A percentile compares a stretch with the other conserved stretches of the same genome.
Conservation (phyloP, 768 basidiomycete genomes). For the Pisolithus sp. region DNA sequence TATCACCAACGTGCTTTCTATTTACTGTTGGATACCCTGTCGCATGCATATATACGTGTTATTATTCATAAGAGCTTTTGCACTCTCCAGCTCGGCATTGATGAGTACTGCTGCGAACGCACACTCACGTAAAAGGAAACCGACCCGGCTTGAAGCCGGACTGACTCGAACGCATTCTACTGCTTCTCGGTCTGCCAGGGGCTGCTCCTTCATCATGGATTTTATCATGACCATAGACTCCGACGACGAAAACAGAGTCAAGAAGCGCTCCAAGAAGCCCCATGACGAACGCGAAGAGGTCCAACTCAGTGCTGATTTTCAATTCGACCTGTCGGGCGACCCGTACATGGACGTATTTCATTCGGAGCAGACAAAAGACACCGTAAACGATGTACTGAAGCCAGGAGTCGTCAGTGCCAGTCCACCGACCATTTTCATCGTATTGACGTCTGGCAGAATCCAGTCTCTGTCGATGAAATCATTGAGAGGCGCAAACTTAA, state of each 20-base stretch:
- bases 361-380: slow-evolving; percentile 41
- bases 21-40: slow-evolving; percentile 30
- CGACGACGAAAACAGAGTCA: slow-evolving; percentile 52
- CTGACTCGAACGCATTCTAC: too few species aligned
- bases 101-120: too few species aligned
- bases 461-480: slow-evolving; percentile 89
- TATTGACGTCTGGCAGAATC: slow-evolving; percentile 37
- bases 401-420: slow-evolving; percentile 19
- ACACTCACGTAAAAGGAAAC: too few species aligned
- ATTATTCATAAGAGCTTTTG: slow-evolving; percentile 1
- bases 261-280: slow-evolving; percentile 16
- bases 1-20: slow-evolving; percentile 21
- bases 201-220: slow-evolving; percentile 32
- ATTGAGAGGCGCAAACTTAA: slow-evolving; percentile 63
- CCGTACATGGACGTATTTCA: slow-evolving; percentile 53
- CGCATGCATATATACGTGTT: slow-evolving; percentile 24
- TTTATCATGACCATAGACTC: slow-evolving; percentile 85
- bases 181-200: too few species aligned
- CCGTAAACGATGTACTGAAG: slow-evolving; percentile 57
- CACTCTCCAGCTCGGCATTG: too few species aligned
- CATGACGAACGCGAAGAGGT: slow-evolving; percentile 43
- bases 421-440: too few species aligned
- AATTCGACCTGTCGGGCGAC: slow-evolving; percentile 74
- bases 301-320: slow-evolving; percentile 73
- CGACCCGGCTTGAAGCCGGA: too few species aligned